Base-by-base conservation (phyloP, 192 early-diverging fungal species). In the Oehlia diaphana region DNA sequence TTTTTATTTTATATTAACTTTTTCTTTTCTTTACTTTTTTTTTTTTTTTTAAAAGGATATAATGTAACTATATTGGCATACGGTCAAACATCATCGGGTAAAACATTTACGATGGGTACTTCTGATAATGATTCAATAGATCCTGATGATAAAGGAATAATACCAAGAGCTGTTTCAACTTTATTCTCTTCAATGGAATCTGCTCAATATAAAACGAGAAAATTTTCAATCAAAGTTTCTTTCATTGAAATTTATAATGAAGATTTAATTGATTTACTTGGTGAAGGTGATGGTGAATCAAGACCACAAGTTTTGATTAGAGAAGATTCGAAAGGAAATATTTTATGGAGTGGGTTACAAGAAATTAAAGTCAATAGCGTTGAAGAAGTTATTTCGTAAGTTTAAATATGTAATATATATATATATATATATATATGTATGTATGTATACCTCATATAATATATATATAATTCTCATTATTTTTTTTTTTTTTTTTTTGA, bases 181-280 rank as follows among this genome's bases (percentile, higher is more conserved):
- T 82, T 95, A 13, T 95, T 95, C 65, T 79, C 84, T 9, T 69
- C 63, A 35, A 79, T 80, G 9, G 80, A 73, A 64, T 74, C 72
- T 19, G 78, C 81, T 49, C 78, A 82, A 26, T 80, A 82, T 21
- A 81, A 81, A 65, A 53, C 78, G 6, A 68, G 77, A 39, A 83
- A 82, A 35, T 87, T 85, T 21, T 83, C 79, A 2, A 83, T 94
- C 21, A 87, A 87, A 26, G 95, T 97, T 9, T 96, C 96, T 7
- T 99, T 98, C 86, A 83, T 99, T n/a, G 97, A 99, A 79, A 89
- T 98, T 10, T 97, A 99, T 84, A 99, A 99, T 82, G 97, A 99
- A 77, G 97, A 99, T 61, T 85, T 98, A 66, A 92, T 96, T 31
- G 97, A 99, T 86, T 85, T 99, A 62, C 83, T 98, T 35, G 93